Evolutionary conservation across 2,329 filamentous ascomycete genomes (phyloP), one percentile per base, ranked within the genome.

Genomic region (Pseudocercospora crystallina): DNA sequence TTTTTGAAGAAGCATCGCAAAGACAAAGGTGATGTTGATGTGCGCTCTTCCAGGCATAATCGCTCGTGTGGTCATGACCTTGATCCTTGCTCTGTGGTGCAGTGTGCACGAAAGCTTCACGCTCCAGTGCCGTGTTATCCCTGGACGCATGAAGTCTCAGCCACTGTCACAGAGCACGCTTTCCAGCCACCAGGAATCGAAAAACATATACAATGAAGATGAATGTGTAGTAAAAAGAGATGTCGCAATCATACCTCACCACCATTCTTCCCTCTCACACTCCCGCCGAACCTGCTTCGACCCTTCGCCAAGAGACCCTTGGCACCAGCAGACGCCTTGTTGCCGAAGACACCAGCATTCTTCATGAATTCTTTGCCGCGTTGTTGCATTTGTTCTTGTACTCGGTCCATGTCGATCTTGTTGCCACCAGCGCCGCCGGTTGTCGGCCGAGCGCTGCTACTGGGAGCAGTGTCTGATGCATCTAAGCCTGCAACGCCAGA

Each of bases 231-330:
- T 26, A 37, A 43, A 14, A 39, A 49, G 41, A 42, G 50, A 42
- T 45, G 34, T 33, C 15, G 29, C 80, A 78, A 75, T 84, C 89
- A 90, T 87, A 91, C 88, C 89, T 95, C 95, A 72, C 94, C 89
- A 56, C 84, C 83, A 58, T 81, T 81, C 67, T 79, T 81, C 56
- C 80, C 77, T 69, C 77, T 76, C 43, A 56, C 51, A 47, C 51
- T 58, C 41, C 62, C 64, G n/a, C 53, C 50, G 17, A 54, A 57
- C 26, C 51, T 51, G n/a, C 51, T 84, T 71, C 89, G 92, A 73
- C 91, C 89, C 74, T 95, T 95, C 59, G 87, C 90, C 69, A 96
- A 85, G 58, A 96, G 72, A 45, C 91, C 92, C 75, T 96, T 96
- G 42, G 91, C 90, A 51, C 90, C 89, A 67, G 89, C 90, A 57